Conservation (phyloP, 164 flowering plant species). For the Vitis cinerea region DNA sequence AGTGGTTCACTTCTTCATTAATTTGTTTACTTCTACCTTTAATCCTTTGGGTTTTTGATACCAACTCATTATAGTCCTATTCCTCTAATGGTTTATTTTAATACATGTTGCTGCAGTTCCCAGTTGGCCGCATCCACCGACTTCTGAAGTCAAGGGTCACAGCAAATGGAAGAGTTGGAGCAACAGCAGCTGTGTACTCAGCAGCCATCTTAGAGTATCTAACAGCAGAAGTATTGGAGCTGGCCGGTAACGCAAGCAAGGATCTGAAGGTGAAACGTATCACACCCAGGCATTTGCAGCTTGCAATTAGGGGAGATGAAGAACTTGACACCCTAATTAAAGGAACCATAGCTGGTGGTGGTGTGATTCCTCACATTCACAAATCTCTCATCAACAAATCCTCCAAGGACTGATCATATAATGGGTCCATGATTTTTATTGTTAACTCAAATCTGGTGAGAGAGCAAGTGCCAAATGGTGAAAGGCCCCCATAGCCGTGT, state of each 20-base stretch:
- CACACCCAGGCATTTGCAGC: conserved; percentile 23
- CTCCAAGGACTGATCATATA: conserved; percentile 10
- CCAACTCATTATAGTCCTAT: no score
- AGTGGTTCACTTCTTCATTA: no score
- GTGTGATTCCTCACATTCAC: conserved; percentile 25
- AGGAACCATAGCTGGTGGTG: conserved; percentile 26
- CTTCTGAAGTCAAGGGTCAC: conserved; percentile 14
- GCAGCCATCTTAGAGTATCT: conserved; percentile 21
- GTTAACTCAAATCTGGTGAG: not conserved
- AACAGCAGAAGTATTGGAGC: conserved; percentile 22
- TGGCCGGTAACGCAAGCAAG: conserved; percentile 28
- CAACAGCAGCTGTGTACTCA: conserved; percentile 20
- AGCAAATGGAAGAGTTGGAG: conserved; percentile 22
- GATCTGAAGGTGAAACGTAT: conserved; percentile 26
- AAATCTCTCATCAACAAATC: conserved; percentile 27
- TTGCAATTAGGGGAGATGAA: conserved; percentile 21
- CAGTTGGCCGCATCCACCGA: conserved; percentile 21
- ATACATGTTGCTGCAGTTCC: conserved; percentile 12
- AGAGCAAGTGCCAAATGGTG: not conserved
- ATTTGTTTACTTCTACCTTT: no score
- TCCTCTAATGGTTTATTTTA: not conserved
- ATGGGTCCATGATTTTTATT: not conserved
- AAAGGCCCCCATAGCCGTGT: not conserved
- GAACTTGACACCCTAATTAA: conserved; percentile 25
- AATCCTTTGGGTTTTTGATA: no score